Percentiles rank a stretch among this genome's conserved stretches.
Conservation (phyloP, 805 yeast genomes). For the Kluyveromyces nonfermentans region DNA sequence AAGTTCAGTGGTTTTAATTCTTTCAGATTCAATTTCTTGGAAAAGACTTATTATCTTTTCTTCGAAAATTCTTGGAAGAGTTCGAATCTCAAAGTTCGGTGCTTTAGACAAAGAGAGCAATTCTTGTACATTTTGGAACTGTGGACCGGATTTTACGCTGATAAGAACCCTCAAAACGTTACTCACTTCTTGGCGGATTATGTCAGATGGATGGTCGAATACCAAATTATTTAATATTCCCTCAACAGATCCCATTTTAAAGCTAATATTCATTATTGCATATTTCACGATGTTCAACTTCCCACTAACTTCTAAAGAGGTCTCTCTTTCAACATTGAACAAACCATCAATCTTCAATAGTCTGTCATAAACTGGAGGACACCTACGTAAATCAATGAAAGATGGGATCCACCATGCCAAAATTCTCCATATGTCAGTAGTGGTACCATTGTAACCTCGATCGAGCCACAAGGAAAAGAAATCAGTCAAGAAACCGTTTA, state of each 20-base stretch:
- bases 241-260: conserved; percentile 47
- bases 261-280: conserved; percentile 39
- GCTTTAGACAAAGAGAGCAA: conserved; percentile 18
- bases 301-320: conserved; percentile 58
- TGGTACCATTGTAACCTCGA: conserved; percentile 64
- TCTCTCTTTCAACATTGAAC: conserved; percentile 41
- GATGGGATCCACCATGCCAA: conserved; percentile 67
- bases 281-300: conserved; percentile 44
- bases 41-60: conserved; percentile 36
- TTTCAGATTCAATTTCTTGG: conserved; percentile 33
- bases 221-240: conserved; percentile 34
- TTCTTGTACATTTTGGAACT: conserved; percentile 9
- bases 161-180: conserved; percentile 35
- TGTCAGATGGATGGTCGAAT: conserved; percentile 57
- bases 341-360: conserved; percentile 36
- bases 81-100: conserved; percentile 30
- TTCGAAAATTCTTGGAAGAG: conserved; percentile 27
- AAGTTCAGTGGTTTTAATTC: conserved; percentile 26
- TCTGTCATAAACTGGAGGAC: conserved; percentile 39
- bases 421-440: conserved; percentile 62
- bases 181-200: conserved; percentile 63
- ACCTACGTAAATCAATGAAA: conserved; percentile 58
- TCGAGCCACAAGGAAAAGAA: conserved; percentile 41
- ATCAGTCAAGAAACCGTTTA: conserved; percentile 39
- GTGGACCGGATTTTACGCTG: conserved; percentile 20